Evolutionary conservation across 257 asterid genomes (phyloP), one percentile per base, ranked within the genome.

Genomic region (Penstemon eatonii): DNA sequence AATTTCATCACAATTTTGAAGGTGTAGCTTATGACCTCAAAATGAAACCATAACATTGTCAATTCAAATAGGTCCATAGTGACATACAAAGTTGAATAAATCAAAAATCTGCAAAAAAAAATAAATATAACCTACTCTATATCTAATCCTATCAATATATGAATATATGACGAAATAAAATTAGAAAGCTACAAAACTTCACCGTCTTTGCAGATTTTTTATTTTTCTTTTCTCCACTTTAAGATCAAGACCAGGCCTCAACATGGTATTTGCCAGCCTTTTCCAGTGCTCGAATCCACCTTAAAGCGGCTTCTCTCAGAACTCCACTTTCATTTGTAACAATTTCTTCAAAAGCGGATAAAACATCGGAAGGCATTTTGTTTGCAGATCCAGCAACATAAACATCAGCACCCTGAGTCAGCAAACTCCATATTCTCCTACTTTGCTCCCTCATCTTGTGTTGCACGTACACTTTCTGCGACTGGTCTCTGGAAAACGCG

Each of bases 401-500:
- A 56, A 90, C 71, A 40, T 86, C 87, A 70, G 97, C 97, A 67
- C 96, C 97, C 59, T 75, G 84, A 54, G 58, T 71, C 8, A 93
- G 81, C 86, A 93, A 67, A 66, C 75, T 83, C 97, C 96, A 89
- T 68, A 87, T 72, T 73, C 72, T 90, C 47, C 4, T 18, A 69
- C 96, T 81, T 44, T 85, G 88, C 79, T 89, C 96, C 66, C 77
- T 65, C 78, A 93, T 90, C 76, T 87, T 91, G 79, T 93, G 96
- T 39, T 93, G 97, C 75, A 88, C 99, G 5, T 91, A 91, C 46
- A 90, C 91, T 79, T 93, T 93, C 70, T 81, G 76, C 13, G 89
- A 90, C 69, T 84, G 96, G 72, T 87, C 86, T 73, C 99, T 90
- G n/a, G 97, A 93, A 81, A 93, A 93, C 25, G 99, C 92, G 6